These are phyloP conservation scores for Aphanoascus verrucosus DNA, from an alignment of 2,329 filamentous ascomycete species.

Conservation along the genomic window DNA sequence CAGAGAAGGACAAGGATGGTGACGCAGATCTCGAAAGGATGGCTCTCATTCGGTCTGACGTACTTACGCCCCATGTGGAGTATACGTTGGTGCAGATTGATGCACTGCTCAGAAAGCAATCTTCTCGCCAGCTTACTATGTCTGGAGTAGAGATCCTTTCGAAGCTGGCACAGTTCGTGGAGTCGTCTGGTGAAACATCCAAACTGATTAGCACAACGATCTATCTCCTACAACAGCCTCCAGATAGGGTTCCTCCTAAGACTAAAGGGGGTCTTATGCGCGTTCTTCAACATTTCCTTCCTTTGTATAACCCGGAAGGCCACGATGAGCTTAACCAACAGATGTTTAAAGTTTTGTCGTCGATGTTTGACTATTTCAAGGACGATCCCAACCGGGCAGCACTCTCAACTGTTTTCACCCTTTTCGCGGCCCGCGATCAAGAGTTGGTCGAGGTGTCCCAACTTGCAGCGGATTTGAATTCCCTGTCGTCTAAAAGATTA, in stretches of 20 bases:
- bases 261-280: conserved; percentile 71
- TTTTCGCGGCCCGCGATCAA: conserved; percentile 56
- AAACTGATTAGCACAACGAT: conserved; percentile 69
- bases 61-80: conserved; percentile 50
- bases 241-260: conserved; percentile 67
- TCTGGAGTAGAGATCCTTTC: conserved; percentile 69
- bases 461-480: conserved; percentile 70
- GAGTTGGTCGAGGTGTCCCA: conserved; percentile 53
- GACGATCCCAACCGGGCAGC: conserved; percentile 66
- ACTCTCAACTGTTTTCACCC: conserved; percentile 60
- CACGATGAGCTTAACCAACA: conserved; percentile 49
- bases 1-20: conserved; percentile 41
- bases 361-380: conserved; percentile 82
- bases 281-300: conserved; percentile 71
- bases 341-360: conserved; percentile 64
- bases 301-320: conserved; percentile 48
- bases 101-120: conserved; percentile 45
- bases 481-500: conserved; percentile 59
- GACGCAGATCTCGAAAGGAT: conserved; percentile 32
- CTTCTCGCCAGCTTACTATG: conserved; percentile 64
- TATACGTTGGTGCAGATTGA: conserved; percentile 49
- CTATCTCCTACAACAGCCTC: conserved; percentile 75
- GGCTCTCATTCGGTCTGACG: conserved; percentile 27
- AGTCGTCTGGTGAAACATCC: conserved; percentile 52
- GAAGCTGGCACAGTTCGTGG: conserved; percentile 60